Conservation (phyloP, 140 eudicot genomes). For the Senecio squalidus region DNA sequence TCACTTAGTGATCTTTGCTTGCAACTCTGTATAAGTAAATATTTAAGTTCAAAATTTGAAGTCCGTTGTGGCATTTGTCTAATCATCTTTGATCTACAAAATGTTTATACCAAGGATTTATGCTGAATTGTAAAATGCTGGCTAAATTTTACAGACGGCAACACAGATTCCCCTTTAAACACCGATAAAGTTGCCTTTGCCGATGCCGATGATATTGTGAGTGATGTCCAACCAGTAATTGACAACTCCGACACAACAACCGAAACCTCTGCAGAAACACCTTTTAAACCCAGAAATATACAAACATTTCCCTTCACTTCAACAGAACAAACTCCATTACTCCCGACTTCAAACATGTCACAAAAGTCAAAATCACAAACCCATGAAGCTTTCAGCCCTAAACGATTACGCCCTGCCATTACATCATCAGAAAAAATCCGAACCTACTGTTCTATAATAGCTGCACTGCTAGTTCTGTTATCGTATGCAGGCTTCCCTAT, state of each 20-base stretch:
- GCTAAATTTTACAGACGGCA: slow-evolving; percentile 19
- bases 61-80: neutral
- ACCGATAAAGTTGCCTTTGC: no score
- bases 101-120: neutral
- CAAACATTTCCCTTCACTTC: slow-evolving; percentile 31
- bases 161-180: slow-evolving; percentile 5
- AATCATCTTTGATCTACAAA: neutral
- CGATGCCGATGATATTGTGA: neutral
- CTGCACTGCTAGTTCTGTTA: slow-evolving; percentile 54
- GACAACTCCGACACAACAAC: slow-evolving; percentile 15
- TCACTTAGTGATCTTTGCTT: neutral
- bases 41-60: no score
- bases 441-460: slow-evolving; percentile 35
- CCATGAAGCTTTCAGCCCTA: slow-evolving; percentile 25
- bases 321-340: slow-evolving; percentile 15
- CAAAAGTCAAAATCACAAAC: slow-evolving; percentile 21
- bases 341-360: slow-evolving; percentile 16
- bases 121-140: neutral
- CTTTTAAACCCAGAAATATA: slow-evolving; percentile 18
- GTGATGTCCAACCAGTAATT: slow-evolving; percentile 7
- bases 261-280: slow-evolving; percentile 23
- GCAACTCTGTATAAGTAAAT: neutral
- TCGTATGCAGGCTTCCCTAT: slow-evolving; percentile 62
- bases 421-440: slow-evolving; percentile 51
- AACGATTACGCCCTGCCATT: slow-evolving; percentile 44